Percentiles rank a stretch among this genome's conserved stretches.
phyloP scores from a whole-genome alignment of 306 rosid genomes.

The Sicyos edulis region DNA sequence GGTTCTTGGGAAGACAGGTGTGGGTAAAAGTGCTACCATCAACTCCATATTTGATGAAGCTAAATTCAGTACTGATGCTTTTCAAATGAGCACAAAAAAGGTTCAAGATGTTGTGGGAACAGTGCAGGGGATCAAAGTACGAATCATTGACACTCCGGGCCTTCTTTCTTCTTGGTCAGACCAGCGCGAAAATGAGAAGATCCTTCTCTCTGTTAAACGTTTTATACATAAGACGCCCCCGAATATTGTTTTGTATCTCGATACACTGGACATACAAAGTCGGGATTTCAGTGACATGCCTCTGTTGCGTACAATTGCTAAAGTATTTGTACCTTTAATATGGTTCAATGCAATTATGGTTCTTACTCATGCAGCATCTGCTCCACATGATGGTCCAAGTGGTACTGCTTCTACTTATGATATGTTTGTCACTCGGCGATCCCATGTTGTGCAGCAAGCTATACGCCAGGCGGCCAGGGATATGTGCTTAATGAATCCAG shows the following conservation, averaged over 20 bases:
- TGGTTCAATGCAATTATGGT: constrained; percentile 99
- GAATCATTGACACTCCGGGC: constrained; percentile 94
- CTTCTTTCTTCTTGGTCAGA: constrained; percentile 85
- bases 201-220: constrained; percentile 63
- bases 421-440: constrained; percentile 91
- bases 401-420: constrained; percentile 89
- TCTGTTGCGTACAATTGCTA: constrained; percentile 77
- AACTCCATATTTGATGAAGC: constrained; percentile 92
- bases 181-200: constrained; percentile 84
- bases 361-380: constrained; percentile 93
- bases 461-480: constrained; percentile 99
- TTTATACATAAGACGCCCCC: constrained; percentile 91
- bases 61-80: constrained; percentile 83
- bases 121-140: constrained; percentile 88
- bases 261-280: constrained; percentile 88
- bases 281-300: constrained; percentile 97
- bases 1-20: constrained; percentile 97
- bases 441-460: constrained; percentile 98
- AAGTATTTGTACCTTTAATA: constrained; percentile 82
- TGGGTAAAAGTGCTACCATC: constrained; percentile 96
- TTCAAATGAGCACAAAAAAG: constrained; percentile 77
- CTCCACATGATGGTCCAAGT: constrained; percentile 96
- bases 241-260: constrained; percentile 88
- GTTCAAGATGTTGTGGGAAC: constrained; percentile 97
- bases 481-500: constrained; percentile 96